Evolutionary conservation across 31 red algal species (phyloP), one percentile per base, ranked within the genome.

Genomic region (Porphyra umbilicalis): DNA sequence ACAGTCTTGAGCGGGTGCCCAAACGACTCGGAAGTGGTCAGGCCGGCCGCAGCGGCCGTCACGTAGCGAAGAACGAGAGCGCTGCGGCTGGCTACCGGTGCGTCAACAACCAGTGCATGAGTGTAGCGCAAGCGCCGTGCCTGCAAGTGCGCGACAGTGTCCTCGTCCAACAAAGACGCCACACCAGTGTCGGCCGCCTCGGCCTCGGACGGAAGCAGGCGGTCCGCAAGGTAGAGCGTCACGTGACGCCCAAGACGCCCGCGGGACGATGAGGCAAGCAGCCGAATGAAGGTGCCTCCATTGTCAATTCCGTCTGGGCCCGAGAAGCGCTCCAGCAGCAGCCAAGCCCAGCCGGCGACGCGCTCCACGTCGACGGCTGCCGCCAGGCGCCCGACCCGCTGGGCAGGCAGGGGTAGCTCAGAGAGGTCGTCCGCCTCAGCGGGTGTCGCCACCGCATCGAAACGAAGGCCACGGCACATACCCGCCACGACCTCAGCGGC

Each of bases 1-100:
- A 96, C 94, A 39, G 85, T 90, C 80, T 96, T 96, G 38, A 96
- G 67, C 39, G 88, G 86, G 84, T 96, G 94, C 76, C 88, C 82
- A 79, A 96, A 96, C 25, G 83, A 87, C 6, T 90, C 88, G 32
- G 87, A 67, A 33, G 76, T 82, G 18, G 89, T 83, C 8, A 95
- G 85, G 39, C 71, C 75, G 36, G 39, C 31, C 46, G 82, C 34
- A 3, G 79, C 74, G 18, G 81, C 79, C 35, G 67, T 79, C 0
- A 92, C 78, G 39, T 82, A 81, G 35, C 39, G 86, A 15, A 29
- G 1, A 33, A 84, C 32, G 15, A 79, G 7, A 57, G 82, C 57
- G 30, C 57, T 71, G 10, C 8, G 57, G 57, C 57, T 71, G 29
- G 38, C 57, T 34, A 85, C 76, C 77, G 85, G 75, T 20, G 88